Conservation (phyloP, 352 stramenopile species). For the Globisporangium recalcitrans region DNA sequence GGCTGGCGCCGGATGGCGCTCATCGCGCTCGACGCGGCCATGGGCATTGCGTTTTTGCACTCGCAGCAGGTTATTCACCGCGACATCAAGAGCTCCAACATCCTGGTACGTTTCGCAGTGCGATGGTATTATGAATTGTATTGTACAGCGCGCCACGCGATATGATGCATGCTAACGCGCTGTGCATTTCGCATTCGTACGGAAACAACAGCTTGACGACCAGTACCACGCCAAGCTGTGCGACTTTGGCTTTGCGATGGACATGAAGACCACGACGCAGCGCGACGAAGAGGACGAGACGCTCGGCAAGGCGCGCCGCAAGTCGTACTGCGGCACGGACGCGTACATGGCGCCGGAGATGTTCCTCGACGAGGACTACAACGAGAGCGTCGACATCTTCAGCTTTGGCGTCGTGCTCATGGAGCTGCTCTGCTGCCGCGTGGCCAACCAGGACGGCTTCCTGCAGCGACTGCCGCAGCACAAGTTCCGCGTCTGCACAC, state of each 20-base stretch:
- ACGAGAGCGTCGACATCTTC: conserved; percentile 82
- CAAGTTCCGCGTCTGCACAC: conserved; percentile 62
- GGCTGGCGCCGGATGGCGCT: conserved; percentile 58
- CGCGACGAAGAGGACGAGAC: conserved; percentile 22
- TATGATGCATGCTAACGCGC: not conserved
- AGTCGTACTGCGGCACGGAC: conserved; percentile 85
- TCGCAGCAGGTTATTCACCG: conserved; percentile 70
- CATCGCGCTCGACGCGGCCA: conserved; percentile 75
- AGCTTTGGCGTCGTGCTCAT: conserved; percentile 86
- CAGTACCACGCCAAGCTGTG: conserved; percentile 71
- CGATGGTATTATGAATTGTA: not conserved
- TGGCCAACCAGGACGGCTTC: conserved; percentile 75
- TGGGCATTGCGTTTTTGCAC: conserved; percentile 96
- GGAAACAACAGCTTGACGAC: conserved; percentile 40
- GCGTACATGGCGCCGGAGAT: conserved; percentile 84
- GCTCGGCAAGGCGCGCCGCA: conserved; percentile 41
- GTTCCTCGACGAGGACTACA: conserved; percentile 82
- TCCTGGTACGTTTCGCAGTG: conserved; percentile 28
- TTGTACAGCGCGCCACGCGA: not conserved
- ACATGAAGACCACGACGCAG: conserved; percentile 39
- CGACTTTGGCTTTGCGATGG: conserved; percentile 82
- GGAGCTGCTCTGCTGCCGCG: conserved; percentile 79
- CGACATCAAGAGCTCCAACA: conserved; percentile 89
- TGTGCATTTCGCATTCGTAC: not conserved
- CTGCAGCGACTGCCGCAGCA: conserved; percentile 75